phyloP scores from a whole-genome alignment of 225 moss, liverwort and hornwort species.

The Thuidium tamariscinum region DNA sequence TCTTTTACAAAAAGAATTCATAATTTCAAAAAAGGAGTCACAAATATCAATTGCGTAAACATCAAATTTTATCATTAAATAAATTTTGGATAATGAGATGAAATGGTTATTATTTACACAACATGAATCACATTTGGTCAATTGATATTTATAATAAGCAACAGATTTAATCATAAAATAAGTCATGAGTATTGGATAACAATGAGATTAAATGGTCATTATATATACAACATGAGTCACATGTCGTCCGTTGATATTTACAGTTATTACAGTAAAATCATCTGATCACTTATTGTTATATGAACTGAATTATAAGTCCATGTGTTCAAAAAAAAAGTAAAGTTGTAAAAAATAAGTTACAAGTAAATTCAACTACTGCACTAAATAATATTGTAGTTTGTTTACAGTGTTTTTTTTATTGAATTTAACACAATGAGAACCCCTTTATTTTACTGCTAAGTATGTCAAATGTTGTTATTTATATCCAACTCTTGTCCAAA shows the following conservation, averaged over 20 bases:
- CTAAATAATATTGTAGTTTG: not conserved
- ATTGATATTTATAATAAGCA: not conserved
- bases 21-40: no score
- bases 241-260: not conserved
- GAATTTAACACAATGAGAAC: not conserved
- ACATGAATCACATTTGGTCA: not conserved
- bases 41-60: not conserved
- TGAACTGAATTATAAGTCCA: no score
- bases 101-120: not conserved
- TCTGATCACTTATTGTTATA: no score
- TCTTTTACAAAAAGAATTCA: fast-evolving
- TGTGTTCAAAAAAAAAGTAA: no score
- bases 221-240: not conserved
- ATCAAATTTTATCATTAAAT: not conserved
- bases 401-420: not conserved
- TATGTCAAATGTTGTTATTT: no score
- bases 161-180: not conserved
- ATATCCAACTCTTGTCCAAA: not conserved
- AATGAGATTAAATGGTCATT: not conserved
- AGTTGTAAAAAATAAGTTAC: no score
- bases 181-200: not conserved
- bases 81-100: not conserved
- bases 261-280: no score
- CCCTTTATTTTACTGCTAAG: not conserved
- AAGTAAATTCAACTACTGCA: not conserved